Evolutionary conservation across 345 rosid genomes (phyloP), one percentile per base, ranked within the genome.

Genomic region (Laguncularia racemosa): DNA sequence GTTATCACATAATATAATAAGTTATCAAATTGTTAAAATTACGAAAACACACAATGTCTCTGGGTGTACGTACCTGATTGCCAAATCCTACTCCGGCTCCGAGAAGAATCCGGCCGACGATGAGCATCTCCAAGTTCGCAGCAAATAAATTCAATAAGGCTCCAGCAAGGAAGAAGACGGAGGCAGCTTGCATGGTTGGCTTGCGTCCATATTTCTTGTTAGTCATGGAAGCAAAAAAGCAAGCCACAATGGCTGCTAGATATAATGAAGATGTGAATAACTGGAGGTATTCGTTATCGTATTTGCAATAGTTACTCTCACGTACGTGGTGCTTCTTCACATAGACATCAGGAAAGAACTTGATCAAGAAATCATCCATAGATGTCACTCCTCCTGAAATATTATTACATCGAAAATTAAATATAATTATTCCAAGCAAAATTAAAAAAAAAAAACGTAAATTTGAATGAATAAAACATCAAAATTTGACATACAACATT

Each of bases 221-320:
- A 0, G 76, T 2, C 14, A 67, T 6, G 13, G 88, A 84, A 38
- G 92, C 88, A 17, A 14, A 2, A 8, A 77, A 62, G 55, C 82
- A 76, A 40, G 89, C 74, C 2, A 84, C 62, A 13, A 82, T 77
- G 20, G 84, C 88, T 11, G 90, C 92, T 2, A 88, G 77, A 64
- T 89, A 89, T 2, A 89, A 89, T 7, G 91, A 89, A 40, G 97
- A 86, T 6, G 95, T 84, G 67, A 84, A 86, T 20, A 89, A 77
- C 67, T 84, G 95, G 46, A 89, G 83, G 17, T 52, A 53, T 55
- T 63, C 73, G 44, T 86, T 71, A 26, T 84, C 79, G 52, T 63
- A 86, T 74, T 86, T 86, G 87, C 95, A 86, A 55, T 89, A 86
- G 74, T 79, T 89, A 72, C 81, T 62, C 58, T 87, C 85, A 46